A percentile compares a stretch with the other conserved stretches of the same genome.
Evolutionary conservation across 306 rosid species (phyloP).

Genomic region (Phaseolus lunatus): DNA sequence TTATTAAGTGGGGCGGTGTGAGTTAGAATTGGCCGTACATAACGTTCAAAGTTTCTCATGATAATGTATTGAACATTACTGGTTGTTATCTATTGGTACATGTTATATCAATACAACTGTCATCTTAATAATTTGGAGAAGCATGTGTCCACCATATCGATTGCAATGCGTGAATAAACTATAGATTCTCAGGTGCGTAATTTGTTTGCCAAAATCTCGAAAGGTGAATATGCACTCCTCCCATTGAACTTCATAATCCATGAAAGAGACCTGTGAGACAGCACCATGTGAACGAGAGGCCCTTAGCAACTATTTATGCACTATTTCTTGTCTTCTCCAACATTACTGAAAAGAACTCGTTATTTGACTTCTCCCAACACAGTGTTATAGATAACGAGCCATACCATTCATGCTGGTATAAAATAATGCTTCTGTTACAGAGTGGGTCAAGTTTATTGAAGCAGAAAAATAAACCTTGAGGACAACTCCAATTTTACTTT

Average conservation of each 20-base stretch:
- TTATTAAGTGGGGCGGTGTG: too few relatives aligned
- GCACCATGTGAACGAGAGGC: not conserved
- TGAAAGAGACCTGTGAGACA: conserved; percentile 18
- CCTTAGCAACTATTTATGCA: too few relatives aligned
- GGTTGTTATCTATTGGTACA: not conserved
- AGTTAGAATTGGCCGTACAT: not conserved
- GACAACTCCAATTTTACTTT: too few relatives aligned
- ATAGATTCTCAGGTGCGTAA: not conserved
- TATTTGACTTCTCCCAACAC: not conserved
- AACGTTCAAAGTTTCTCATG: not conserved
- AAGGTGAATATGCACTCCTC: not conserved
- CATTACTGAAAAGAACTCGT: not conserved
- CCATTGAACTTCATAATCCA: not conserved
- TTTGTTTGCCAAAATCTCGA: not conserved
- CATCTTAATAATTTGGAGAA: not conserved
- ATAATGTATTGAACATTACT: not conserved
- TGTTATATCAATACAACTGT: conserved; percentile 2
- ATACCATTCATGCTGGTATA: not conserved
- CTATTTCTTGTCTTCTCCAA: too few relatives aligned
- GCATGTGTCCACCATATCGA: conserved; percentile 23
- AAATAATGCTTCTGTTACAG: not conserved
- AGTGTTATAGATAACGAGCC: not conserved
- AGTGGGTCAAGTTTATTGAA: not conserved
- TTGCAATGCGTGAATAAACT: not conserved
- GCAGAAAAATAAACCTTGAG: not conserved